phyloP scores from a whole-genome alignment of 1,284 basidiomycete genomes.

The Heliocybe sulcata region DNA sequence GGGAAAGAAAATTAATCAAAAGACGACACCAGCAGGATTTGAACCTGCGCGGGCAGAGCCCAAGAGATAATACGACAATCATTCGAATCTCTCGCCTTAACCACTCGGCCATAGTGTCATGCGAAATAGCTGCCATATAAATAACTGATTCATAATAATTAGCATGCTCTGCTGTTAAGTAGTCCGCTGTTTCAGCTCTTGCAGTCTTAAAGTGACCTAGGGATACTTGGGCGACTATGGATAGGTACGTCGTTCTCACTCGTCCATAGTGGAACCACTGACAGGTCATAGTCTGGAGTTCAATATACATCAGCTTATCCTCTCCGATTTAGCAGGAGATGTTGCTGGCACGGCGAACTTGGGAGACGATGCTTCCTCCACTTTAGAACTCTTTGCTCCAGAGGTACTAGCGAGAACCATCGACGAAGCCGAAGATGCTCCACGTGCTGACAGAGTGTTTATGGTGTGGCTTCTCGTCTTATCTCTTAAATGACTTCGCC shows the following conservation, averaged over 20 bases:
- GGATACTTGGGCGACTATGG: constrained; percentile 13
- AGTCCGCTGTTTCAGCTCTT: no score
- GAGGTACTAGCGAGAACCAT: constrained; percentile 44
- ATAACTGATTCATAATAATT: no score
- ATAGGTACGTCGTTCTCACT: constrained; percentile 11
- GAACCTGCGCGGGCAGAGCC: constrained; percentile 20
- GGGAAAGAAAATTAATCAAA: not conserved
- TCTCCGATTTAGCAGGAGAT: constrained; percentile 73
- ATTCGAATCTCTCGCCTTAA: constrained; percentile 23
- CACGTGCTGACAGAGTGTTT: constrained; percentile 32
- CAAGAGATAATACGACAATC: constrained; percentile 16
- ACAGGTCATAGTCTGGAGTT: constrained; percentile 48
- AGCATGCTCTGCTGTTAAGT: no score
- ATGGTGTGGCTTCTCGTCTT: constrained; percentile 38
- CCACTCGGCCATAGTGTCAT: constrained; percentile 22
- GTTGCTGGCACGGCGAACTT: constrained; percentile 43
- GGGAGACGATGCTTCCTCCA: constrained; percentile 26
- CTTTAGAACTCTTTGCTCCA: constrained; percentile 52
- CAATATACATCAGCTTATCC: constrained; percentile 75
- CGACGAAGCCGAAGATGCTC: constrained; percentile 13
- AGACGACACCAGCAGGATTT: constrained; percentile 20
- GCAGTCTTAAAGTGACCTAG: no score
- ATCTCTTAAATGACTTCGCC: not conserved
- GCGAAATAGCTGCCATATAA: constrained; percentile 4
- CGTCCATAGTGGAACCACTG: not conserved